Evolutionary conservation across 768 basidiomycete genomes (phyloP), one percentile per base, ranked within the genome.

Genomic region (Macrolepiota fuliginosa): DNA sequence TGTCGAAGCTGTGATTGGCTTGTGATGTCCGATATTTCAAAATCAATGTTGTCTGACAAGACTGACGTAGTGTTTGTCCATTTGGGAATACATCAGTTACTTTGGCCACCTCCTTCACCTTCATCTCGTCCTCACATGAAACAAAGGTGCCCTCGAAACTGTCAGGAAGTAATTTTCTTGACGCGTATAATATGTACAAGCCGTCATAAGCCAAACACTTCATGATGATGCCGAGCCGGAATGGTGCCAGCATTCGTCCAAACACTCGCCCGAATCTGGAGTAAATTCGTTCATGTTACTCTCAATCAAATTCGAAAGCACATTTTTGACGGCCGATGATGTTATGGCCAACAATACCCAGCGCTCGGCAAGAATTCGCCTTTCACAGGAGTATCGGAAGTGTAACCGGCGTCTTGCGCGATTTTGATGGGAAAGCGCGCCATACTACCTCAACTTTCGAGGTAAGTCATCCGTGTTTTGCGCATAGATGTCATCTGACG

Each of bases 1-100:
- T 4, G 72, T 82, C 11, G 79, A 81, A 64, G 80, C 80, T 12
- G 73, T 75, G 10, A 78, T 81, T 36, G 79, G 79, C 3, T 58
- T 79, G 10, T 73, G 53, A 62, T 13, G 36, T 45, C 40, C 24
- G 2, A 17, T 24, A 29, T 46, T 13, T 49, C 47, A 24, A 12
- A 27, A 24, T 27, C 22, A 25, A 27, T 27, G 1, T 49, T 27
- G 19, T 4, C 24, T 27, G 12, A 49, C 24, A 3, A 9, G 24
- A 27, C 47, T 25, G 47, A 15, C 13, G 12, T 27, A 24, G 47
- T 27, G 11, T 49, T 15, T 27, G 22, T 49, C 12, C 24, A 27
- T 22, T 49, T 22, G 19, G 4, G 25, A 49, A 49, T 49, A 49
- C 24, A 49, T 19, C 47, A 11, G 7, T 32, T 19, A n/a, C 7